Base-by-base conservation (phyloP, 1,139 yeast species). In the Diutina neorugosa region DNA sequence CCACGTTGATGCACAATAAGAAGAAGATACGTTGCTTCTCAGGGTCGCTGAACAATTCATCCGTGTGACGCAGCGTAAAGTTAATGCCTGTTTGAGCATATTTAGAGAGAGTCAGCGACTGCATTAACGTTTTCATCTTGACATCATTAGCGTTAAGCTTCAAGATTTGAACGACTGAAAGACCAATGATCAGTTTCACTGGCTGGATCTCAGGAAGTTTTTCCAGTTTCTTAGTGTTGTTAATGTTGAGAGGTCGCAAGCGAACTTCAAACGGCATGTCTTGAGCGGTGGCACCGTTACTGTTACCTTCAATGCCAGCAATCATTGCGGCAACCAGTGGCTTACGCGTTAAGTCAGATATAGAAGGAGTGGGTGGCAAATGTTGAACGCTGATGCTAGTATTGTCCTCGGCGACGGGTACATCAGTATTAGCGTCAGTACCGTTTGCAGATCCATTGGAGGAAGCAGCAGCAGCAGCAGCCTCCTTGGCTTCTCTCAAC, bases 151-250 rank as follows among this genome's bases (percentile, higher is more conserved):
- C 57, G 34, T 65, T 68, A 43, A 71, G 63, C 46, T 64, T 65
- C 54, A 69, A 62, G 25, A 73, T 69, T 55, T 73, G 77, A 52
- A 64, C 61, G 55, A 70, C 71, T 2, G 71, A 65, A 51, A 73
- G 63, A 0, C 78, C 78, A 56, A 72, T 68, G 44, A 74, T 72
- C 14, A 77, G 71, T 54, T 69, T 71, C 48, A 63, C 66, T 1
- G 77, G 72, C 44, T 59, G 64, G 31, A 71, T 63, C 53, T 64
- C 69, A 1, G 76, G 72, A 42, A 73, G 37, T 9, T 25, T 40
- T 23, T 31, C 52, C 46, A 41, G 37, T n/a, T 21, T 53, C 51
- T 18, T 53, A 52, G 42, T 51, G 20, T 41, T 44, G 21, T 46
- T 46, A 16, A 46, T 46, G 31, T 46, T 46, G 21, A 46, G 20